Evolutionary conservation across 768 basidiomycete genomes (phyloP).

Genomic region (Fomitopsis serialis): DNA sequence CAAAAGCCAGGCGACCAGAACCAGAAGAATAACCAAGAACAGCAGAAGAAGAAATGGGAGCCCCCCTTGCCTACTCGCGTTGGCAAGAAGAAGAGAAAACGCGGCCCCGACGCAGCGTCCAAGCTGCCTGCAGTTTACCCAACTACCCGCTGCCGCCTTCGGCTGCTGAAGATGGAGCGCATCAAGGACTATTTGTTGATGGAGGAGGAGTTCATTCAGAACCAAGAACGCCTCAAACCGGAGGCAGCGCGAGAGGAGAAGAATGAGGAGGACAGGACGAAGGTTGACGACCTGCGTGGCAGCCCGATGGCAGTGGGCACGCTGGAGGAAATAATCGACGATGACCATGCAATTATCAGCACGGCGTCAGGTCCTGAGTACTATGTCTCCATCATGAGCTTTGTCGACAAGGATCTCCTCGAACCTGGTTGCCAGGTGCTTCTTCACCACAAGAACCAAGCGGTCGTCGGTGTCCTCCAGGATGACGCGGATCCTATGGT

Average conservation of each 20-base stretch:
- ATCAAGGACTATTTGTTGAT: conserved; percentile 97
- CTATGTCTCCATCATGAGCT: conserved; percentile 96
- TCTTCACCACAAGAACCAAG: conserved; percentile 92
- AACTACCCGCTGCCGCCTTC: conserved; percentile 91
- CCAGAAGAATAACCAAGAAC: conserved; percentile 32
- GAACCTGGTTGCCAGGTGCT: conserved; percentile 96
- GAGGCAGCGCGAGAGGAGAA: conserved; percentile 88
- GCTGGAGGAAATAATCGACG: conserved; percentile 96
- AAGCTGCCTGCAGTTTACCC: conserved; percentile 93
- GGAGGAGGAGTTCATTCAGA: conserved; percentile 92
- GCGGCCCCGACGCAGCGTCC: conserved; percentile 85
- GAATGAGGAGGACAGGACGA: conserved; percentile 90
- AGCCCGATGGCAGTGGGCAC: conserved; percentile 98
- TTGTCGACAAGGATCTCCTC: conserved; percentile 95
- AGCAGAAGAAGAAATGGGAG: conserved; percentile 94
- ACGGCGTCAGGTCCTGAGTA: conserved; percentile 92
- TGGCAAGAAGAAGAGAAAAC: conserved; percentile 79
- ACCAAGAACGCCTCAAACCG: conserved; percentile 87
- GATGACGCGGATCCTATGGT: conserved; percentile 96
- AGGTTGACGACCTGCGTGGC: conserved; percentile 91
- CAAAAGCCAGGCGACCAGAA: conserved; percentile 31
- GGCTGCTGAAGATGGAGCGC: conserved; percentile 93
- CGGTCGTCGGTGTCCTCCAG: conserved; percentile 91
- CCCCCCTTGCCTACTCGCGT: conserved; percentile 95
- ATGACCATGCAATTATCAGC: conserved; percentile 98